Evolutionary conservation across 805 yeast genomes (phyloP).

Genomic region (Lipomyces spencermartinsiae): DNA sequence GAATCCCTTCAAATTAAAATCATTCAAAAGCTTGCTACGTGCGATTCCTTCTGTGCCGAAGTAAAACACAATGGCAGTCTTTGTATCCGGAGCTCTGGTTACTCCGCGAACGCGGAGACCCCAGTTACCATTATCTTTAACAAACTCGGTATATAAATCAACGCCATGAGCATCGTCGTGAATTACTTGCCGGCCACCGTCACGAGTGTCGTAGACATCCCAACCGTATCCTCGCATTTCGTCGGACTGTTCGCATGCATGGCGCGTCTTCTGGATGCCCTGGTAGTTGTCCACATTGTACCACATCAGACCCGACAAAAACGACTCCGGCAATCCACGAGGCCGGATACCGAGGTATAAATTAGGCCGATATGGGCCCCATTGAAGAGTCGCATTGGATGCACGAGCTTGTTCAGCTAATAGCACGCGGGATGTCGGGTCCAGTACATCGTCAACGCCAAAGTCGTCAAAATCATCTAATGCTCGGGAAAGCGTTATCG

Average conservation of each 20-base stretch:
- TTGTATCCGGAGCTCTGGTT: conserved; percentile 57
- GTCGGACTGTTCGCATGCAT: conserved; percentile 75
- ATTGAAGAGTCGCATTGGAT: conserved; percentile 61
- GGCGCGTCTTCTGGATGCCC: conserved; percentile 62
- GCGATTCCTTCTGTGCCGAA: conserved; percentile 67
- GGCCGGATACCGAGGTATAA: conserved; percentile 88
- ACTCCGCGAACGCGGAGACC: conserved; percentile 71
- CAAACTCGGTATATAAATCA: conserved; percentile 71
- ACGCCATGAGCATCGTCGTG: conserved; percentile 69
- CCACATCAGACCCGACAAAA: conserved; percentile 88
- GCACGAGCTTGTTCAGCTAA: conserved; percentile 46
- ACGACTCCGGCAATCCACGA: conserved; percentile 68
- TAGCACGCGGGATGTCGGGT: not conserved
- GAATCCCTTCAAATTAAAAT: conserved; percentile 23
- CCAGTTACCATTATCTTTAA: conserved; percentile 72
- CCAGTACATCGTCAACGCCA: not conserved
- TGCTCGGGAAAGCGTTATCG: not conserved
- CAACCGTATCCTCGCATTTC: conserved; percentile 78
- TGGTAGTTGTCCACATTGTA: conserved; percentile 65
- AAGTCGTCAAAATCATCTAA: not conserved
- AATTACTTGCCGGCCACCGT: conserved; percentile 82
- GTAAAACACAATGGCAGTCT: conserved; percentile 75
- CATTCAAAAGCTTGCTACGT: conserved; percentile 41
- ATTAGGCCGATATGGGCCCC: conserved; percentile 95
- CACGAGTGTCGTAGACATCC: conserved; percentile 84